phyloP scores from a whole-genome alignment of 108 stramenopile genomes.

The Cyclotella choctawhatcheeana region DNA sequence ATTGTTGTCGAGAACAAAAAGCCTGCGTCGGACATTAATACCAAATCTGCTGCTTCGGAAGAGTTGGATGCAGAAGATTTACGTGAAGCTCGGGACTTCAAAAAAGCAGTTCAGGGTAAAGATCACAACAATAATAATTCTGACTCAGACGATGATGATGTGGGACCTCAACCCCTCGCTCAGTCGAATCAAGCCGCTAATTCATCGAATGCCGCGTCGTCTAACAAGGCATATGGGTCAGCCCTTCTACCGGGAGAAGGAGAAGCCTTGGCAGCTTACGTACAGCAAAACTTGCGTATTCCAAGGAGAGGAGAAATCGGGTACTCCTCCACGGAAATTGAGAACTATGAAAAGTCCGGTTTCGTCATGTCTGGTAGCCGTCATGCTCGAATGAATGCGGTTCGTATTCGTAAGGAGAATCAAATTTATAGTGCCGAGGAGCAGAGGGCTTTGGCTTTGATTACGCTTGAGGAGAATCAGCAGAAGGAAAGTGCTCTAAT shows the following conservation, averaged over 20 bases:
- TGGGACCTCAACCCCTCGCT: slow-evolving; percentile 68
- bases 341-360: slow-evolving; percentile 89
- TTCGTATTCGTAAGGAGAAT: slow-evolving; percentile 99
- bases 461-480: slow-evolving; percentile 97
- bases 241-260: slow-evolving; percentile 95
- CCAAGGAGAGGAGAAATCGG: slow-evolving; percentile 99
- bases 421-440: slow-evolving; percentile 99
- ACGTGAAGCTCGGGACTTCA: slow-evolving; percentile 76
- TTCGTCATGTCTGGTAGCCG: slow-evolving; percentile 98
- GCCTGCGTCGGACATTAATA: slow-evolving; percentile 7
- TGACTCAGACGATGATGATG: slow-evolving; percentile 68
- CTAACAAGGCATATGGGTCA: slow-evolving; percentile 74
- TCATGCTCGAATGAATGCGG: slow-evolving; percentile 98
- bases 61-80: slow-evolving; percentile 54
- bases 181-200: slow-evolving; percentile 53
- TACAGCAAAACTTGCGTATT: slow-evolving; percentile 97
- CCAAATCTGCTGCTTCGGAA: background rate
- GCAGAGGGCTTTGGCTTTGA: slow-evolving; percentile 95
- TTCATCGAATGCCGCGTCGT: slow-evolving; percentile 49
- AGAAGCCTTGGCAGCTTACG: slow-evolving; percentile 93
- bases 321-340: slow-evolving; percentile 92
- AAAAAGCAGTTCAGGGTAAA: slow-evolving; percentile 73
- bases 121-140: slow-evolving; percentile 44
- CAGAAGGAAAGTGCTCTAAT: slow-evolving; percentile 95
- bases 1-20: slow-evolving; percentile 6